phyloP scores from a whole-genome alignment of 225 moss, liverwort and hornwort species.

The Pseudoscleropodium purum region DNA sequence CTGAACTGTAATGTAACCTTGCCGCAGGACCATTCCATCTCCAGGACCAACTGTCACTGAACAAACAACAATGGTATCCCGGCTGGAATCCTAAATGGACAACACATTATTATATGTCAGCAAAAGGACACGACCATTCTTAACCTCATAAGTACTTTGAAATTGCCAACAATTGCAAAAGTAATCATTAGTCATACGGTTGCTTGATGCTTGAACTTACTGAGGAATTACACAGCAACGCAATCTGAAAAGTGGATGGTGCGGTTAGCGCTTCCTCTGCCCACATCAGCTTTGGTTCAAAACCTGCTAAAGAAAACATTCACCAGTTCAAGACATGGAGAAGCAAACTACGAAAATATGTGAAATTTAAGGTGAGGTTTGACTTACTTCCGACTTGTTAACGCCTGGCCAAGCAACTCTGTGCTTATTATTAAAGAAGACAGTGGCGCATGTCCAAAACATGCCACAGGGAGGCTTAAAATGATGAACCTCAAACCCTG shows the following conservation, averaged over 20 bases:
- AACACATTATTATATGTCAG: slow-evolving; percentile 5
- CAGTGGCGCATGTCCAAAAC: neutral
- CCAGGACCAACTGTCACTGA: slow-evolving; percentile 54
- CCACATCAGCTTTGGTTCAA: slow-evolving; percentile 63
- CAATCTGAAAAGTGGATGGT: slow-evolving; percentile 46
- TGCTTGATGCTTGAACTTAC: slow-evolving; percentile 15
- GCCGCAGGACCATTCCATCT: slow-evolving; percentile 55
- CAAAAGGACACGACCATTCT: neutral
- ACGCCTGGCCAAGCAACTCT: neutral
- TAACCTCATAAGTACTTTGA: neutral
- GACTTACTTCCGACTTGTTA: neutral
- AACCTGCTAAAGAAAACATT: slow-evolving; percentile 24
- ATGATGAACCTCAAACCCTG: neutral
- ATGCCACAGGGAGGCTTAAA: neutral
- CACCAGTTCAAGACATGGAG: slow-evolving; percentile 1
- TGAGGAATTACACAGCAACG: slow-evolving; percentile 45
- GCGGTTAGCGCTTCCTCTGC: slow-evolving; percentile 47
- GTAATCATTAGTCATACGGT: neutral
- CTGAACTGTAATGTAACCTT: slow-evolving; percentile 47
- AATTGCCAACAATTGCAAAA: neutral
- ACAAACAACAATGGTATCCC: slow-evolving; percentile 54
- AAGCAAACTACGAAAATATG: neutral
- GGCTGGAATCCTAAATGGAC: slow-evolving; percentile 34
- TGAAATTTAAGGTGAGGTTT: neutral
- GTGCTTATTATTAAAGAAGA: neutral